phyloP scores from a whole-genome alignment of 2,329 filamentous ascomycete genomes.

The Colletotrichum ledebouriae region DNA sequence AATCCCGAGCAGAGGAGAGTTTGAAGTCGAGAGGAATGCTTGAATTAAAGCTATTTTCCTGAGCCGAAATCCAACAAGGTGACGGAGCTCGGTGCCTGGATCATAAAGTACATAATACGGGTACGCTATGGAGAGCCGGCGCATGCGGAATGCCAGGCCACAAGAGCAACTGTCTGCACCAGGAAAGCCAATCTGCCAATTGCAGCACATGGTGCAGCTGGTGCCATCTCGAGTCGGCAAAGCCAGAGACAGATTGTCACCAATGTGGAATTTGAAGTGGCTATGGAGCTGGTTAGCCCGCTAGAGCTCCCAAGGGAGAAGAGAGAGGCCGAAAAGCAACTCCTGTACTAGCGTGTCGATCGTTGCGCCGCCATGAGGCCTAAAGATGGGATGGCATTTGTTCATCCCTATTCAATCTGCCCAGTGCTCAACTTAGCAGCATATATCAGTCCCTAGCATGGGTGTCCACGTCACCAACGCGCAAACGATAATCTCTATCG shows the following conservation, averaged over 20 bases:
- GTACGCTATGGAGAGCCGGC: conserved; percentile 10
- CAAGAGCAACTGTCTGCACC: conserved; percentile 2
- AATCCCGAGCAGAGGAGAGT: background rate
- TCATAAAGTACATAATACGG: conserved; percentile 6
- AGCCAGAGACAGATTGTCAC: conserved; percentile 19
- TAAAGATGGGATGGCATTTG: conserved; percentile 23
- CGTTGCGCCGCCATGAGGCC: conserved; percentile 16
- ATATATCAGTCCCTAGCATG: conserved; percentile 15
- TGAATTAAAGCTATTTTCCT: background rate
- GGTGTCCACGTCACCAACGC: conserved; percentile 2
- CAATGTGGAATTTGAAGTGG: background rate
- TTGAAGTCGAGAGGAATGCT: conserved; percentile 11
- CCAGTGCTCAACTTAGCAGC: conserved; percentile 11
- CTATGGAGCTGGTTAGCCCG: conserved; percentile 1
- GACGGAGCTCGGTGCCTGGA: conserved; percentile 13
- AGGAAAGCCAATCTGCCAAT: conserved; percentile 3
- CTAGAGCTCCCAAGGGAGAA: conserved; percentile 13
- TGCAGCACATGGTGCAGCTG: conserved; percentile 19
- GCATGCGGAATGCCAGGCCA: conserved; percentile 7
- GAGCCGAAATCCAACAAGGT: background rate
- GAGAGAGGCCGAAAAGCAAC: background rate
- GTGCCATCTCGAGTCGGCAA: conserved; percentile 6
- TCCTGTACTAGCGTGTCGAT: conserved; percentile 29
- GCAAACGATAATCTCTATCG: background rate
- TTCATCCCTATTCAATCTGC: conserved; percentile 2